Conservation (phyloP, 495 filamentous ascomycete species). For the Hypoxylon intermedium region DNA sequence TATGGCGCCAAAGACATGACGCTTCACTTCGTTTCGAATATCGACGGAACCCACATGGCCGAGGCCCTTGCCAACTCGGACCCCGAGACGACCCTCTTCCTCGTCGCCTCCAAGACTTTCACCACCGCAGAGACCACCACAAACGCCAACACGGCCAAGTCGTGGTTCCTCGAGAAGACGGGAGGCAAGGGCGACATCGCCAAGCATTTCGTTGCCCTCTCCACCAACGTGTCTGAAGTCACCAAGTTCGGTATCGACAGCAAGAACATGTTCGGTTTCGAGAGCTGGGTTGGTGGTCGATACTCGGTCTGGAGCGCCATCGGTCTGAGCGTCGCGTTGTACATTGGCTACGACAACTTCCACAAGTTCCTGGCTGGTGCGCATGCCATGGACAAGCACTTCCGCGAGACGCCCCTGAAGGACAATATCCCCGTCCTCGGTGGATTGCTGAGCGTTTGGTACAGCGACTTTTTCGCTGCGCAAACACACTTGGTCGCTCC, state of each 20-base stretch:
- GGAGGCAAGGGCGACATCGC: slow-evolving; percentile 83
- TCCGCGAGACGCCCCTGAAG: slow-evolving; percentile 86
- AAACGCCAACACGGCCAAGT: slow-evolving; percentile 95
- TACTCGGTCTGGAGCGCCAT: slow-evolving; percentile 99
- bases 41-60: slow-evolving; percentile 96
- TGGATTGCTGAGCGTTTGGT: slow-evolving; percentile 95
- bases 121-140: slow-evolving; percentile 97
- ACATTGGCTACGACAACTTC: slow-evolving; percentile 97
- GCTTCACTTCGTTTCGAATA: slow-evolving; percentile 98
- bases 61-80: slow-evolving; percentile 89
- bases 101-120: slow-evolving; percentile 98
- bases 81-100: slow-evolving; percentile 96
- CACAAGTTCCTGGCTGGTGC: slow-evolving; percentile 93
- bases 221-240: slow-evolving; percentile 93
- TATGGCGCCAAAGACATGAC: slow-evolving; percentile 85
- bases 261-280: slow-evolving; percentile 99
- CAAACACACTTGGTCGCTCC: slow-evolving; percentile 97
- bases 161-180: slow-evolving; percentile 88
- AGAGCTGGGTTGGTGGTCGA: slow-evolving; percentile 96
- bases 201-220: slow-evolving; percentile 98
- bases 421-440: slow-evolving; percentile 94
- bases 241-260: slow-evolving; percentile 97
- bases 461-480: slow-evolving; percentile 96
- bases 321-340: slow-evolving; percentile 89
- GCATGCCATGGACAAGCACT: slow-evolving; percentile 98